Evolutionary conservation across 2,329 filamentous ascomycete species (phyloP).

Genomic region (Phialocephala sp.): DNA sequence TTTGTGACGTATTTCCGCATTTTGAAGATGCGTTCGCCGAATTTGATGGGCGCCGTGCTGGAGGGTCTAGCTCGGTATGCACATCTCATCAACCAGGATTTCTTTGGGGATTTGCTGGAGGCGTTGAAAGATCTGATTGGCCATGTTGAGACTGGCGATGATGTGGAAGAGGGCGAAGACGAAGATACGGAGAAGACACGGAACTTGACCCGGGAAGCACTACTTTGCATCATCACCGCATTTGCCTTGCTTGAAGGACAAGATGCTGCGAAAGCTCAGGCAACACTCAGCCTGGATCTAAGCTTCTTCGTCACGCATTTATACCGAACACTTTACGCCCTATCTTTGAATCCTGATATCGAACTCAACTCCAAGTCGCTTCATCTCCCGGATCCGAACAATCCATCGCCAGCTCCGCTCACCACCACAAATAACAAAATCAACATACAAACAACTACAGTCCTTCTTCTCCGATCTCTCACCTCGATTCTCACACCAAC

Average conservation of each 20-base stretch:
- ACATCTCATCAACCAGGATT: constrained; percentile 98
- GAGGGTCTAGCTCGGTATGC: constrained; percentile 94
- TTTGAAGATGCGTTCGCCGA: constrained; percentile 78
- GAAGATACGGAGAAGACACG: constrained; percentile 62
- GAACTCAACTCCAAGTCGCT: constrained; percentile 79
- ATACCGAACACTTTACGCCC: constrained; percentile 80
- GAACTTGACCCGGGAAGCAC: constrained; percentile 82
- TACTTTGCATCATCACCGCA: constrained; percentile 94
- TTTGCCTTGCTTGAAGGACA: constrained; percentile 96
- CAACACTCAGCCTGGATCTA: constrained; percentile 84
- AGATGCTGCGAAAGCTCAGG: constrained; percentile 84
- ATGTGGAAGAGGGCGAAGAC: constrained; percentile 50
- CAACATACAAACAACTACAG: constrained; percentile 93
- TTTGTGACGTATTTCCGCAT: constrained; percentile 96
- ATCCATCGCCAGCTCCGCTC: constrained; percentile 46
- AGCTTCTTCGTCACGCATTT: constrained; percentile 95
- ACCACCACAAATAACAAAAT: constrained; percentile 69
- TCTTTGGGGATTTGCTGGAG: constrained; percentile 95
- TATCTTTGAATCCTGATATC: constrained; percentile 83
- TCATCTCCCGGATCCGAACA: constrained; percentile 70
- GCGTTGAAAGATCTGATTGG: constrained; percentile 91
- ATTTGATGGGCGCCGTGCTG: constrained; percentile 94
- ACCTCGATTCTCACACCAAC: constrained; percentile 80
- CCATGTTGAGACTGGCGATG: constrained; percentile 66
- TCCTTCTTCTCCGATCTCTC: constrained; percentile 86